Evolutionary conservation across 805 yeast species (phyloP).

Genomic region (Naumovozyma baii): DNA sequence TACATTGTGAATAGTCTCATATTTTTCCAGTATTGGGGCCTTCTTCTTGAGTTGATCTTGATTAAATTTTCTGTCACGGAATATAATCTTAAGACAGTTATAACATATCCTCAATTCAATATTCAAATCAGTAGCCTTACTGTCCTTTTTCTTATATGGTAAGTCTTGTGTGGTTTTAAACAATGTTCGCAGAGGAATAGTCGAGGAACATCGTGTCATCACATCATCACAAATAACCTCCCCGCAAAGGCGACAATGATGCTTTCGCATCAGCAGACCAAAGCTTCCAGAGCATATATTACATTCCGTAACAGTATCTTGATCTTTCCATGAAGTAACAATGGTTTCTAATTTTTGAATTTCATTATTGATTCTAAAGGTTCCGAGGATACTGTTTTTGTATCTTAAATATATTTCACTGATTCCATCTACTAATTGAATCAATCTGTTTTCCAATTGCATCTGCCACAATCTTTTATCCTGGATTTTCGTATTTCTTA

Average conservation of each 20-base stretch:
- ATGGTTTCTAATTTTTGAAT: slow-evolving; percentile 36
- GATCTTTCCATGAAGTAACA: slow-evolving; percentile 61
- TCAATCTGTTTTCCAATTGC: slow-evolving; percentile 51
- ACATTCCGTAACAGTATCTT: slow-evolving; percentile 41
- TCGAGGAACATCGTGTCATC: slow-evolving; percentile 58
- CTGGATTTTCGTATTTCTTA: slow-evolving; percentile 39
- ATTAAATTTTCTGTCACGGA: slow-evolving; percentile 43
- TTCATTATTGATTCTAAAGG: slow-evolving; percentile 21
- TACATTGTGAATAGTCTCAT: slow-evolving; percentile 34
- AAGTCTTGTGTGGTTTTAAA: slow-evolving; percentile 20
- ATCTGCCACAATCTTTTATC: slow-evolving; percentile 43
- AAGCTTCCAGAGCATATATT: slow-evolving; percentile 53
- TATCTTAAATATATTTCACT: slow-evolving; percentile 18
- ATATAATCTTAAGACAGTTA: slow-evolving; percentile 54
- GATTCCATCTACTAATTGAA: slow-evolving; percentile 34
- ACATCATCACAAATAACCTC: slow-evolving; percentile 63
- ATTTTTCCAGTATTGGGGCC: slow-evolving; percentile 33
- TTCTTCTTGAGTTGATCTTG: slow-evolving; percentile 32
- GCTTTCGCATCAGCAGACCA: slow-evolving; percentile 54
- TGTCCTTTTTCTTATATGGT: slow-evolving; percentile 10
- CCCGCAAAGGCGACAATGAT: slow-evolving; percentile 91
- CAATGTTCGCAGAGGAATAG: slow-evolving; percentile 42
- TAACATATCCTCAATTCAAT: slow-evolving; percentile 52
- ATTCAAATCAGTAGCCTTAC: slow-evolving; percentile 17
- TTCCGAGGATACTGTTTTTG: slow-evolving; percentile 16